Evolutionary conservation across 2,329 filamentous ascomycete genomes (phyloP).

Genomic region (Akanthomyces dipterigenus): DNA sequence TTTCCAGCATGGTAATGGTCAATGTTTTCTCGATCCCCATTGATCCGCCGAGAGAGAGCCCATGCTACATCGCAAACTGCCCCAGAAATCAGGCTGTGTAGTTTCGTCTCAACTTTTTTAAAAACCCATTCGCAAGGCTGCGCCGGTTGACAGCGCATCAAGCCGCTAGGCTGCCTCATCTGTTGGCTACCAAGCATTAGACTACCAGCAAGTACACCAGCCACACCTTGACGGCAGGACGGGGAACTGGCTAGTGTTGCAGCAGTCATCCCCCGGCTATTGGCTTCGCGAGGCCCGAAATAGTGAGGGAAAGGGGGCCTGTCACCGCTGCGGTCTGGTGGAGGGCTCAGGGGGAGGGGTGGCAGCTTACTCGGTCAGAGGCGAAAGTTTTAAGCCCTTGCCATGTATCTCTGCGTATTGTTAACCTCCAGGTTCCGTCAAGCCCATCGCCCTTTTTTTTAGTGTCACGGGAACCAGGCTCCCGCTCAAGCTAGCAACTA

Average conservation of each 20-base stretch:
- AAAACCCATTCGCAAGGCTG: background rate
- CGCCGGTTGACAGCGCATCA: slow-evolving; percentile 1
- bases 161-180: background rate
- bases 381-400: no score
- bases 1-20: background rate
- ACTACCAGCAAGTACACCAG: background rate
- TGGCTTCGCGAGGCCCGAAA: background rate
- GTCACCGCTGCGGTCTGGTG: background rate
- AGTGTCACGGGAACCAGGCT: background rate
- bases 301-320: background rate
- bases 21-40: background rate
- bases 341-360: background rate
- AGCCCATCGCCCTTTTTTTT: background rate
- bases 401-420: no score
- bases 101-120: background rate
- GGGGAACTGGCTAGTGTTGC: background rate
- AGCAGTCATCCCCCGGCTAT: background rate
- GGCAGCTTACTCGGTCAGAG: no score
- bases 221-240: background rate
- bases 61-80: background rate
- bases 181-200: background rate
- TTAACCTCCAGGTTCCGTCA: background rate
- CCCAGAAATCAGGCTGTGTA: background rate
- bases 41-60: background rate
- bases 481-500: no score